Conservation (phyloP, 2,329 filamentous ascomycete species). For the Ophiostoma triangulosporum region DNA sequence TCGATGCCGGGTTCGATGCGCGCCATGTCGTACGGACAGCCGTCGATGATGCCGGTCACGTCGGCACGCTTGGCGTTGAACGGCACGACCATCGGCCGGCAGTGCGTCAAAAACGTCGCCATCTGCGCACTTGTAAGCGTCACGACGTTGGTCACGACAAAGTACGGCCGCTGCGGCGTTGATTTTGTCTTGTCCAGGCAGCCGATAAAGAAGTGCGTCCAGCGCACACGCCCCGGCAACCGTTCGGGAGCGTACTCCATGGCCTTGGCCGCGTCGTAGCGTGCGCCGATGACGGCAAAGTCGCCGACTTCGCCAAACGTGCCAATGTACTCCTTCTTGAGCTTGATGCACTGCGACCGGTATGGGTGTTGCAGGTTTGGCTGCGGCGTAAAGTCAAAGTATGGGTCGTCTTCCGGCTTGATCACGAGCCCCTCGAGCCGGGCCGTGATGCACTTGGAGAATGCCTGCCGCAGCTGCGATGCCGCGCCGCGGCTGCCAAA, state of each 20-base stretch:
- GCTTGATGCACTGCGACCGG: slow-evolving; percentile 51
- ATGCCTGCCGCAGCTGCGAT: slow-evolving; percentile 44
- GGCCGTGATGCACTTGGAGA: slow-evolving; percentile 51
- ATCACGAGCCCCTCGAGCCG: slow-evolving; percentile 68
- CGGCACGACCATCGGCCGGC: slow-evolving; percentile 28
- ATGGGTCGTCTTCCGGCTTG: slow-evolving; percentile 66
- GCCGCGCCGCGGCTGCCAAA: slow-evolving; percentile 42
- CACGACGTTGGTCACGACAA: slow-evolving; percentile 53
- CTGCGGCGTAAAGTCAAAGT: slow-evolving; percentile 42
- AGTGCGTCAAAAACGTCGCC: slow-evolving; percentile 33
- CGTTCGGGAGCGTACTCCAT: slow-evolving; percentile 28
- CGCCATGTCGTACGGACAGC: slow-evolving; percentile 25
- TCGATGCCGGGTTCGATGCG: slow-evolving; percentile 32
- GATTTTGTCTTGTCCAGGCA: slow-evolving; percentile 43
- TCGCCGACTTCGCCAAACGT: slow-evolving; percentile 73
- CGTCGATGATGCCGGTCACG: neutral
- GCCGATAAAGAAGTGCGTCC: slow-evolving; percentile 71
- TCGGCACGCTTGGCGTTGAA: slow-evolving; percentile 4
- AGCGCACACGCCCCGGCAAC: slow-evolving; percentile 40
- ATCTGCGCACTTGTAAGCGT: slow-evolving; percentile 40
- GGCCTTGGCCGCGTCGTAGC: slow-evolving; percentile 52
- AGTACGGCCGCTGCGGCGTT: slow-evolving; percentile 33
- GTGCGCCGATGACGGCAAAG: slow-evolving; percentile 65
- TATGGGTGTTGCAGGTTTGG: slow-evolving; percentile 4
- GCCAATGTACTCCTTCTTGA: slow-evolving; percentile 76